Percentiles rank a stretch among this genome's conserved stretches.
Evolutionary conservation across 768 basidiomycete species (phyloP).

Genomic region (Lyophyllum semitale): DNA sequence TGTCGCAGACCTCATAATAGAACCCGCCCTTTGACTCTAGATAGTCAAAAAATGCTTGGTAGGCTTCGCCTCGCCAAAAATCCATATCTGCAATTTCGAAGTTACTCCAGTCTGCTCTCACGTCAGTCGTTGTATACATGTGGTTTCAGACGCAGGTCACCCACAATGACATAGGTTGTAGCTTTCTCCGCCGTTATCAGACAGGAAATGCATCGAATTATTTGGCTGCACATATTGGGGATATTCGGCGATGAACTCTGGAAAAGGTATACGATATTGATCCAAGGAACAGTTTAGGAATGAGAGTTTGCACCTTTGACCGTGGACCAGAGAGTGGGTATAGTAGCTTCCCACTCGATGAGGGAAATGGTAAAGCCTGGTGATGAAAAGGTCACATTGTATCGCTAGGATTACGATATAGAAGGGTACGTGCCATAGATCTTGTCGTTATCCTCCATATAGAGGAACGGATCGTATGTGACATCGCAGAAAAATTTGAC

Average conservation of each 20-base stretch:
- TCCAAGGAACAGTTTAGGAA: background rate
- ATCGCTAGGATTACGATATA: background rate
- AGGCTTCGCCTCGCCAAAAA: constrained; percentile 86
- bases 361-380: constrained; percentile 80
- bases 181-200: constrained; percentile 62
- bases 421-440: constrained; percentile 37
- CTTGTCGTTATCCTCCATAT: constrained; percentile 70
- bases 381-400: background rate
- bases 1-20: constrained; percentile 78
- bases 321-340: constrained; percentile 76
- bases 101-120: constrained; percentile 74
- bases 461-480: constrained; percentile 78
- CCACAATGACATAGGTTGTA: constrained; percentile 76
- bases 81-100: constrained; percentile 92
- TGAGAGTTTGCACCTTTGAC: constrained; percentile 55
- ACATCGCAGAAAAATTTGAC: constrained; percentile 80
- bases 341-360: constrained; percentile 78
- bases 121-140: background rate
- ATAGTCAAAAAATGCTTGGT: constrained; percentile 80
- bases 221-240: constrained; percentile 61
- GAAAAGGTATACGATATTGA: background rate
- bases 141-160: constrained; percentile 8
- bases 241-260: constrained; percentile 69
- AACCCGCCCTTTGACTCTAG: constrained; percentile 85
- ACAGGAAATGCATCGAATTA: constrained; percentile 75